Conservation (phyloP, 2,329 filamentous ascomycete species). For the Huntiella bhutanensis region DNA sequence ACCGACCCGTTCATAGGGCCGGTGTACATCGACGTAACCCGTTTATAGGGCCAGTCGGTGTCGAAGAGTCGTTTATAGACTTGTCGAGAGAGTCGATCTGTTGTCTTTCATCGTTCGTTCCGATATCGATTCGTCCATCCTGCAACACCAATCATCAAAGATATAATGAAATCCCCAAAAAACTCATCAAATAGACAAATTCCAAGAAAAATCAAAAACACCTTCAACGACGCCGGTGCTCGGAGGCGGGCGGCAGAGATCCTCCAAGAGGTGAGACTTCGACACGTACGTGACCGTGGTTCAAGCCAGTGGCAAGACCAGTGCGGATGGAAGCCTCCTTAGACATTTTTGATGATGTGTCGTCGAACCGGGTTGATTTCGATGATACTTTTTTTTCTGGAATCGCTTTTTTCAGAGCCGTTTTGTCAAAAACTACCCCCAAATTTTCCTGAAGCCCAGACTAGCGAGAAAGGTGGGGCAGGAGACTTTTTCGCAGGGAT, state of each 20-base stretch:
- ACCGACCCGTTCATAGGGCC: not conserved
- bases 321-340: conserved; percentile 37
- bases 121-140: conserved; percentile 4
- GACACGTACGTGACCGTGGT: conserved; percentile 45
- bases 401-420: not conserved
- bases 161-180: not conserved
- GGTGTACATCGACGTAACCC: not conserved
- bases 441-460: not conserved
- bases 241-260: conserved; percentile 33
- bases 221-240: conserved; percentile 2
- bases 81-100: conserved; percentile 2
- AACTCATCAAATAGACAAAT: not conserved
- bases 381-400: conserved; percentile 7
- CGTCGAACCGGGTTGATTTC: conserved; percentile 15
- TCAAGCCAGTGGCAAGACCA: conserved; percentile 42
- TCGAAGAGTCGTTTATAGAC: not conserved
- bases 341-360: conserved; percentile 29
- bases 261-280: conserved; percentile 56
- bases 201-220: conserved; percentile 5
- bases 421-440: too few species aligned
- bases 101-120: conserved; percentile 6
- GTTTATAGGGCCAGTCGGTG: not conserved
- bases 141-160: too few species aligned
- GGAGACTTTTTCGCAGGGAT: not conserved
- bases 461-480: conserved; percentile 3